A percentile compares a stretch with the other conserved stretches of the same genome.
Conservation (phyloP, 345 rosid species). For the Euclidium syriacum region DNA sequence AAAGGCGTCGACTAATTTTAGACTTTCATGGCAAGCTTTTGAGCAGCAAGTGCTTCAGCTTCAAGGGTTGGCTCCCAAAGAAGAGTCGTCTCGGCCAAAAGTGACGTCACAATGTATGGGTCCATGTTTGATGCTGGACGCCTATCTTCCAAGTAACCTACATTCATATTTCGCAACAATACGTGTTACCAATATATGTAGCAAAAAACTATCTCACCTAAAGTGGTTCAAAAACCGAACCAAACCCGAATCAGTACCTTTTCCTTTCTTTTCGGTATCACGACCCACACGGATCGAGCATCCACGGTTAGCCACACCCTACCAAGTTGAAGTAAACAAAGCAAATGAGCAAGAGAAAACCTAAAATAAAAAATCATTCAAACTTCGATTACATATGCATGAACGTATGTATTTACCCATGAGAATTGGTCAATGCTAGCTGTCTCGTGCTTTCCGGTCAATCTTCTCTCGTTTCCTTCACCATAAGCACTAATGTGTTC, state of each 20-base stretch:
- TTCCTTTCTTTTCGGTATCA: slow-evolving; percentile 84
- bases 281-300: slow-evolving; percentile 96
- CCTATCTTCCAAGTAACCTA: slow-evolving; percentile 87
- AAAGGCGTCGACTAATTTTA: slow-evolving; percentile 23
- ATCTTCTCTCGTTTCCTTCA: slow-evolving; percentile 97
- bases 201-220: no score
- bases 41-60: slow-evolving; percentile 83
- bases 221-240: no score
- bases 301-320: slow-evolving; percentile 99
- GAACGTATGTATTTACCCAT: slow-evolving; percentile 82
- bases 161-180: slow-evolving; percentile 3
- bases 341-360: not conserved
- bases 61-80: slow-evolving; percentile 79
- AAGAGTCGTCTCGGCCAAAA: slow-evolving; percentile 72
- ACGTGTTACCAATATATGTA: slow-evolving; percentile 3
- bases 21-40: slow-evolving; percentile 69
- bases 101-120: slow-evolving; percentile 66
- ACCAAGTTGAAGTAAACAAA: slow-evolving; percentile 10
- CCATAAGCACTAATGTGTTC: slow-evolving; percentile 94
- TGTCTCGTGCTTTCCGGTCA: slow-evolving; percentile 97
- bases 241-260: slow-evolving; percentile 63
- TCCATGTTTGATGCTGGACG: slow-evolving; percentile 98
- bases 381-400: not conserved
- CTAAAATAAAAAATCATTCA: not conserved
- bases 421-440: slow-evolving; percentile 87